Percentiles rank a stretch among this genome's conserved stretches.
phyloP scores from a whole-genome alignment of 768 basidiomycete genomes.

The Suillus subaureus region DNA sequence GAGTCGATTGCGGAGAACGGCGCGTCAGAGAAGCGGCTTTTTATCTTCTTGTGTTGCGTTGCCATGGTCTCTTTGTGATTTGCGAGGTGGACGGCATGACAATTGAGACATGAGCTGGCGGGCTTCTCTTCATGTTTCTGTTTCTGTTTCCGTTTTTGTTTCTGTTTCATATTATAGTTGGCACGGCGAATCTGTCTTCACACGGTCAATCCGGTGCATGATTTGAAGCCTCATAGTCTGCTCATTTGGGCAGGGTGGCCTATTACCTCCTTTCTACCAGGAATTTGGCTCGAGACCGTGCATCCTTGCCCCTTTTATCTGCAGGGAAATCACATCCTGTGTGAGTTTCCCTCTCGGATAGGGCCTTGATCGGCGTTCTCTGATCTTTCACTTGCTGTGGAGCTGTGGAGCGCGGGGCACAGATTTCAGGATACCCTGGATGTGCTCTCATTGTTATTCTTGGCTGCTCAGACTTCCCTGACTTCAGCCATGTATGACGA shows the following conservation, averaged over 20 bases:
- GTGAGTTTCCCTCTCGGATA: conserved; percentile 10
- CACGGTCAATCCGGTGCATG: conserved; percentile 1
- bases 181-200: background rate
- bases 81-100: conserved; percentile 4
- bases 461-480: conserved; percentile 10
- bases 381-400: background rate
- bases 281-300: background rate
- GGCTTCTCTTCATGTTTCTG: conserved; percentile 2
- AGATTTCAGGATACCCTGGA: background rate
- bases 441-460: background rate
- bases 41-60: conserved; percentile 4
- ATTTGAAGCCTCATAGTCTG: background rate
- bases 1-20: background rate
- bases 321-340: conserved; percentile 5
- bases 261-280: conserved; percentile 5
- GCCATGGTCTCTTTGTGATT: background rate
- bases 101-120: background rate
- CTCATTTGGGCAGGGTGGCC: background rate
- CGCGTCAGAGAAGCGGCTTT: background rate
- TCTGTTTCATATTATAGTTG: background rate
- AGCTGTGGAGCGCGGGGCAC: conserved; percentile 1
- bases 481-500: background rate
- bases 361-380: conserved; percentile 5
- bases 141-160: background rate
- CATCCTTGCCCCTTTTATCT: background rate